phyloP scores from a whole-genome alignment of 2,329 filamentous ascomycete genomes.

The Thelonectria rubi region DNA sequence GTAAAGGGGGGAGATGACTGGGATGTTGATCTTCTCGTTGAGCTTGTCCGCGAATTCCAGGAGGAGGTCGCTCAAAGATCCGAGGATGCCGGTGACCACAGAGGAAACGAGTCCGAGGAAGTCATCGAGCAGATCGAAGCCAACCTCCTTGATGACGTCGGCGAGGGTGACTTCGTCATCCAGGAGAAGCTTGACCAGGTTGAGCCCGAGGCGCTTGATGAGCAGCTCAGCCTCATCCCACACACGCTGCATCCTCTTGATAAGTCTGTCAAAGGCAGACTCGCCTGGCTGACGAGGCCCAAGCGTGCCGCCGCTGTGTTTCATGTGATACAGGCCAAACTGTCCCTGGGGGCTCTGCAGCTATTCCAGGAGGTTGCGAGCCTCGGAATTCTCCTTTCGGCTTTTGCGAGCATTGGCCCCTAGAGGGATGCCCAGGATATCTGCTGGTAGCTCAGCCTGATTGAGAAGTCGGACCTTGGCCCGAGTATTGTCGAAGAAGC shows the following conservation, averaged over 20 bases:
- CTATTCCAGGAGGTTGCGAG: not conserved
- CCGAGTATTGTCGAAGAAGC: not conserved
- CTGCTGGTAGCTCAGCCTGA: not conserved
- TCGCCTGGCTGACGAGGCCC: not conserved
- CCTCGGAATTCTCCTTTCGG: too few relatives aligned
- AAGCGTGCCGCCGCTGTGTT: not conserved
- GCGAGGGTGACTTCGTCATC: not conserved
- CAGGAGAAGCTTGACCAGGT: not conserved
- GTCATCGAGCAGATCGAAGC: not conserved
- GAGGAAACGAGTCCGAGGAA: not conserved
- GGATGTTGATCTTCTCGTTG: not conserved
- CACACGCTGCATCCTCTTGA: not conserved
- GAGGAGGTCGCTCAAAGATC: not conserved
- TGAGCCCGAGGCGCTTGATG: not conserved
- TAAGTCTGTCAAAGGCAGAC: not conserved
- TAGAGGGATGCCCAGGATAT: not conserved
- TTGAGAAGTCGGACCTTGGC: not conserved
- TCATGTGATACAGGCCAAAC: not conserved
- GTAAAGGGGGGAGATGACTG: not conserved
- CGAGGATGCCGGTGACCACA: not conserved
- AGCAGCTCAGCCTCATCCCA: not conserved
- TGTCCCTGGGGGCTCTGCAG: not conserved
- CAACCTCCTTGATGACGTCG: not conserved
- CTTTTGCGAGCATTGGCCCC: too few relatives aligned
- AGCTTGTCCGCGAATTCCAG: not conserved